Evolutionary conservation across 169 alveolate species (phyloP).

Genomic region (Plasmodium vinckei): DNA sequence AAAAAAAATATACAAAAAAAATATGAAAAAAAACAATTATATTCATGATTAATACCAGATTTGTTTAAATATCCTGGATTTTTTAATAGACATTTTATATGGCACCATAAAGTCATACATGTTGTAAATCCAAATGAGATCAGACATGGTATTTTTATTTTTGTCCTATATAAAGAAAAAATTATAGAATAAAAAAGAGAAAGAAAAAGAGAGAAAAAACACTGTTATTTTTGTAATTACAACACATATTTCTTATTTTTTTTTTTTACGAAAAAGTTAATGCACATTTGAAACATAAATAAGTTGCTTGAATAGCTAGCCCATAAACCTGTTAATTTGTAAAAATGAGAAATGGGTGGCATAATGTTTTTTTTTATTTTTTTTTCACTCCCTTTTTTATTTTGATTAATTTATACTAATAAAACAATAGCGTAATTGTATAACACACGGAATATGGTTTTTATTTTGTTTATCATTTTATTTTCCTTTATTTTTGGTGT

Average conservation of each 20-base stretch:
- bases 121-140: conserved; percentile 46
- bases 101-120: conserved; percentile 61
- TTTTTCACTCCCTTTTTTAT: not conserved
- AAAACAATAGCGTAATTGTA: conserved; percentile 28
- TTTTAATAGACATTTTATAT: conserved; percentile 45
- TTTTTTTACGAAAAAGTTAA: conserved; percentile 59
- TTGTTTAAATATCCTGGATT: conserved; percentile 46
- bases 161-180: conserved; percentile 10
- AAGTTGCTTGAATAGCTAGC: conserved; percentile 41
- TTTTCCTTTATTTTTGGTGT: not conserved
- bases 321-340: conserved; percentile 19
- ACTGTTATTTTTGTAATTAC: not conserved
- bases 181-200: not conserved
- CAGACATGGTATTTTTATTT: conserved; percentile 11
- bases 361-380: not conserved
- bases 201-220: no score
- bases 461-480: conserved; percentile 7
- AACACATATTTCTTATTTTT: not conserved
- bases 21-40: not conserved
- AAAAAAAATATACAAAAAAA: no score
- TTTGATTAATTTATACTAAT: conserved; percentile 16
- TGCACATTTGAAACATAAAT: conserved; percentile 36
- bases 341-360: not conserved
- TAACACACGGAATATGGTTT: not conserved
- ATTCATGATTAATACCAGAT: not conserved